Evolutionary conservation across 2,329 filamentous ascomycete genomes (phyloP), one percentile per base, ranked within the genome.

Genomic region (Trichoderma atroviride): DNA sequence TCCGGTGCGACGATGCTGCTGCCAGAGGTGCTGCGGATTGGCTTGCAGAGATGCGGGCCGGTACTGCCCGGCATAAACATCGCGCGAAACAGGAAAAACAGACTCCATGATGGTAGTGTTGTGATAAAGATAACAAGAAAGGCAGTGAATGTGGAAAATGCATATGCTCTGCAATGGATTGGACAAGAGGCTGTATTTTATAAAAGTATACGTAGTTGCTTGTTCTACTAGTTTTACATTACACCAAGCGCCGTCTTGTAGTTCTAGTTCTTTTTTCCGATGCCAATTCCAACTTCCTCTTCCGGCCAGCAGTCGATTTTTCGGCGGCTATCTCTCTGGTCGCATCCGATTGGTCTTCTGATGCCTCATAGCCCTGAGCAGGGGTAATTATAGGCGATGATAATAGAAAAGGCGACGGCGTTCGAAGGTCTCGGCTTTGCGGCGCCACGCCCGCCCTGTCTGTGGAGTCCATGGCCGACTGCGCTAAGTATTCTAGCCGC

Each of bases 391-490:
- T 37, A 27, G 59, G 56, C 24, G 55, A 60, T 22, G 55, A 55
- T 22, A 70, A 35, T 40, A 33, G 35, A 35, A 70, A 55, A 24
- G 65, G 69, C 31, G 55, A 69, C 40, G 43, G 69, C 5, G 60
- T 65, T 35, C 35, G 31, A 43, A 52, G 47, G 31, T 24, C n/a
- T 50, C 14, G 24, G n/a, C 47, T 24, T 27, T 53, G 43, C n/a
- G n/a, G 43, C 55, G 47, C 43, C 29, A 60, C 24, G 19, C 19
- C 22, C 27, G 22, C 43, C 43, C 29, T 11, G 35, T 33, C 6
- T 50, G 22, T 40, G 10, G 55, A 35, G 43, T 43, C 57, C 29
- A 55, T 40, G 29, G 63, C 59, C 9, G 50, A 57, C 29, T 65
- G 37, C 22, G 33, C 37, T 29, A 61, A 37, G 29, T 70, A 65